Evolutionary conservation across 2,329 filamentous ascomycete genomes (phyloP).

Genomic region (Microdochium nivale): DNA sequence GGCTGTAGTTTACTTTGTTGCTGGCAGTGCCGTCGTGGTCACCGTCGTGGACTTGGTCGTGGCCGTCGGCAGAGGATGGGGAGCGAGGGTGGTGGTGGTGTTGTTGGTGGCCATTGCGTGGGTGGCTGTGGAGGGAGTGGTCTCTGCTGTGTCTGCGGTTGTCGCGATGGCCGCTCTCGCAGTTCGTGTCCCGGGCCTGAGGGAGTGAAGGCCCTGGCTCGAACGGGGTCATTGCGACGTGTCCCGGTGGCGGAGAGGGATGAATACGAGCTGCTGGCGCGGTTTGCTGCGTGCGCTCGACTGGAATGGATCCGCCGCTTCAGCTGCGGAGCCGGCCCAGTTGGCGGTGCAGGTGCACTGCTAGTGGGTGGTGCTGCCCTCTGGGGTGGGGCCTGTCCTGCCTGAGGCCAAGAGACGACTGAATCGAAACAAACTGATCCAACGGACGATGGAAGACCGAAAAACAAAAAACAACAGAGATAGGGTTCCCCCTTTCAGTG

Average conservation of each 20-base stretch:
- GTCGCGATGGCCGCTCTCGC: constrained; percentile 22
- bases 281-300: neutral
- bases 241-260: constrained; percentile 26
- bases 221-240: constrained; percentile 33
- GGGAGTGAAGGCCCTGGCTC: constrained; percentile 37
- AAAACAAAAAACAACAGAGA: no score
- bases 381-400: no score
- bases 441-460: no score
- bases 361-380: no score
- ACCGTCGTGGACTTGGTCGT: constrained; percentile 11
- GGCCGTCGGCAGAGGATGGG: constrained; percentile 2
- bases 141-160: constrained; percentile 21
- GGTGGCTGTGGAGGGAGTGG: neutral
- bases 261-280: constrained; percentile 21
- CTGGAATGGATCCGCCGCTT: neutral
- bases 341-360: neutral
- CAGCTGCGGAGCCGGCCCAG: neutral
- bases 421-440: no score
- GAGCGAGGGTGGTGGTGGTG: neutral
- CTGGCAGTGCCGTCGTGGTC: constrained; percentile 10
- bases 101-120: neutral
- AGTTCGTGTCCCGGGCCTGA: constrained; percentile 31
- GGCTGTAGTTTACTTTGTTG: neutral
- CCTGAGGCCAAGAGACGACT: no score
- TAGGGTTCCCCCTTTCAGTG: neutral